Percentiles rank a stretch among this genome's conserved stretches.
Evolutionary conservation across 331 rosid genomes (phyloP).

Genomic region (Dryas integrifolia): DNA sequence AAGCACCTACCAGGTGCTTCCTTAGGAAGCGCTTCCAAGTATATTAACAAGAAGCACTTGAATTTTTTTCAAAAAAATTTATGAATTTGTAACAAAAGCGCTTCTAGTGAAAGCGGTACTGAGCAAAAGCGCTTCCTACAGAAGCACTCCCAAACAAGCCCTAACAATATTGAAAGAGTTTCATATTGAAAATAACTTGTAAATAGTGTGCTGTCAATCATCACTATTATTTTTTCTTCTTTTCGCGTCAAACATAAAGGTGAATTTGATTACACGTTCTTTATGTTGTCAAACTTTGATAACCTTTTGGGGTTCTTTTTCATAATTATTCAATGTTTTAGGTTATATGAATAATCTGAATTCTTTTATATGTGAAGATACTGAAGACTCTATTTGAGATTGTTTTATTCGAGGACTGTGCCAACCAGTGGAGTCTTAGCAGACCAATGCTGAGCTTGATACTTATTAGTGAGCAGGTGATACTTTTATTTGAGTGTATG

Average conservation of each 20-base stretch:
- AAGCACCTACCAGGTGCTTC: too few species aligned
- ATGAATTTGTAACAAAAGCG: too few species aligned
- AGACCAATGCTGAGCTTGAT: conserved; percentile 90
- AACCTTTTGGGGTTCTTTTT: not conserved
- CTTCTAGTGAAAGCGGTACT: too few species aligned
- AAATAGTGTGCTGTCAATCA: not conserved
- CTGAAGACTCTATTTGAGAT: conserved; percentile 91
- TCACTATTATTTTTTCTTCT: not conserved
- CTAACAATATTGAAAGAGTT: not conserved
- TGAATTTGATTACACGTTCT: not conserved
- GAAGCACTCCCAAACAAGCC: too few species aligned
- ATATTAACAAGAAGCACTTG: too few species aligned
- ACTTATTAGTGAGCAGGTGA: conserved; percentile 85
- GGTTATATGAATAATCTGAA: not conserved
- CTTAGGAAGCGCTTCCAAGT: too few species aligned
- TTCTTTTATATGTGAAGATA: conserved; percentile 39
- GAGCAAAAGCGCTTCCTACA: too few species aligned
- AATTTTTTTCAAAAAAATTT: too few species aligned
- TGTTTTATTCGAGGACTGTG: conserved; percentile 82
- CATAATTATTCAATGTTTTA: not conserved
- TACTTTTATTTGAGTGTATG: not conserved
- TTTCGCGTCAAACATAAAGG: not conserved
- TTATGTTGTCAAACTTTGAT: not conserved
- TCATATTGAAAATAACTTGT: not conserved
- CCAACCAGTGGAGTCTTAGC: conserved; percentile 89